phyloP scores from a whole-genome alignment of 345 rosid species.

The Linum usitatissimum region DNA sequence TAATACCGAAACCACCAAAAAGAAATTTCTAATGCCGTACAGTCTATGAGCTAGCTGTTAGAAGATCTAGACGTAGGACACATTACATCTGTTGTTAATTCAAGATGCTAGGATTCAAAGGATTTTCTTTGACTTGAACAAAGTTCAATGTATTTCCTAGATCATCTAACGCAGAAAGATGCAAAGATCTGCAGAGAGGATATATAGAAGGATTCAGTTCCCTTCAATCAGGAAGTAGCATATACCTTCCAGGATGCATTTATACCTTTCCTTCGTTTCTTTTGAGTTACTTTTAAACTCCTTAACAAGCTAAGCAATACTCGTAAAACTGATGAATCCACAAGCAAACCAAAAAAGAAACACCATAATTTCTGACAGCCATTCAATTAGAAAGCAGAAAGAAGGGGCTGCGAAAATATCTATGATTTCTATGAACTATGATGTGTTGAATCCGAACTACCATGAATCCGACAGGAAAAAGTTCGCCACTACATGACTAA shows the following conservation, averaged over 20 bases:
- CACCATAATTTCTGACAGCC: too few relatives aligned
- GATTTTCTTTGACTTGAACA: neutral
- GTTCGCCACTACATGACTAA: neutral
- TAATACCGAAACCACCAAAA: too few relatives aligned
- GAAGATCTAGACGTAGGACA: too few relatives aligned
- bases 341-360: too few relatives aligned
- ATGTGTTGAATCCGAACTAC: neutral
- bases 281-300: too few relatives aligned
- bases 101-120: neutral
- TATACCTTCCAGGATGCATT: neutral
- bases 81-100: neutral
- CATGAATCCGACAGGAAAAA: neutral
- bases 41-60: neutral
- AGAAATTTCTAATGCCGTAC: too few relatives aligned
- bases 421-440: too few relatives aligned
- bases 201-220: neutral
- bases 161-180: neutral
- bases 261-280: neutral
- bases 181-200: neutral
- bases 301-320: too few relatives aligned
- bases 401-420: too few relatives aligned
- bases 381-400: too few relatives aligned
- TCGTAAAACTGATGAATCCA: too few relatives aligned
- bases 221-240: neutral
- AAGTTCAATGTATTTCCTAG: neutral